Base-by-base conservation (phyloP, 306 rosid genomes). In the Boehmeria nivea region DNA sequence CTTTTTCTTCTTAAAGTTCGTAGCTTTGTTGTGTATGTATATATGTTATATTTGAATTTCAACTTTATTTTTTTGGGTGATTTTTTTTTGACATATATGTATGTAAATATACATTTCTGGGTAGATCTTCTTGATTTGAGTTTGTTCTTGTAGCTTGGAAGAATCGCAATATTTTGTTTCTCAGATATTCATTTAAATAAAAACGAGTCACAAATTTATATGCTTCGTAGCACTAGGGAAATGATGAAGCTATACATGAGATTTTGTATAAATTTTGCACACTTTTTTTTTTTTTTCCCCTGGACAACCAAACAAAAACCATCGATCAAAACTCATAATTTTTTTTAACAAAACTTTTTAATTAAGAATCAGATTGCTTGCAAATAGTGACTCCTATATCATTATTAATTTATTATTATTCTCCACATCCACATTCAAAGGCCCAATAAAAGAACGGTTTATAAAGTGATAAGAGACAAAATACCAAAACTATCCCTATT, bases 341-440 rank as follows among this genome's bases (percentile, higher is more conserved):
- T 31, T 1, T 31, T 1, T 31, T 31, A 31, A 31, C 9, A 4
- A 10, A 31, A 10, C 1, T 31, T 31, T 6, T 4, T 6, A 21
- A 25, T 8, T 22, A 58, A 63, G 74, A 68, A 68, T 62, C 63
- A 51, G 45, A 43, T 63, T 73, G 71, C 67, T 67, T 67, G 50
- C 6, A 12, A 11, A 45, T 44, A 17, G 53, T 24, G 51, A 11
- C 51, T 40, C 26, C 24, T 40, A 13, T 19, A 8, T 3, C 5
- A 25, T 25, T 44, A 44, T 17, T 2, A 1, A 44, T 18, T 38
- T 9, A 36, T 38, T 38, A 10, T 15, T 13, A 48, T 16, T 34
- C 36, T 37, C 33, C n/a, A n/a, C 26, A 43, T 59, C 39, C 42
- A 47, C 46, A 7, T 50, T 59, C 54, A 26, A 38, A 12, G 6